Conservation (phyloP, 2,329 filamentous ascomycete species). For the Zarea fungicola region DNA sequence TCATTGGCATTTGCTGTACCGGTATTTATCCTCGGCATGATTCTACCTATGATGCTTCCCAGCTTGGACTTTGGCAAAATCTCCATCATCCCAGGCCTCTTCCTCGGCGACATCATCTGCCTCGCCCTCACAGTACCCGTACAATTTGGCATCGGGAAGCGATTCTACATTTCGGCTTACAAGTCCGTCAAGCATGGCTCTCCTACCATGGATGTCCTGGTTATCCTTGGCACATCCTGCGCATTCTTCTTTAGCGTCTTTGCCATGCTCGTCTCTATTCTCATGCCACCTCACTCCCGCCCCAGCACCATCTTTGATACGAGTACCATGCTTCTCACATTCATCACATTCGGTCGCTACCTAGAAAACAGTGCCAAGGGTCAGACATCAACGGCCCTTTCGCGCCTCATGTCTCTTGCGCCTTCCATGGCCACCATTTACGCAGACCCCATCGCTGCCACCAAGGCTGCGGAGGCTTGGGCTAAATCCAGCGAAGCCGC, state of each 20-base stretch:
- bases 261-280: slow-evolving; percentile 77
- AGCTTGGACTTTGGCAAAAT: slow-evolving; percentile 70
- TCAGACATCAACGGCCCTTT: slow-evolving; percentile 90
- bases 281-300: slow-evolving; percentile 68
- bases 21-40: slow-evolving; percentile 89
- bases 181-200: slow-evolving; percentile 86
- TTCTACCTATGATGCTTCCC: slow-evolving; percentile 80
- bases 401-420: slow-evolving; percentile 88
- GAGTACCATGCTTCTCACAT: slow-evolving; percentile 96
- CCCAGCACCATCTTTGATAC: slow-evolving; percentile 94
- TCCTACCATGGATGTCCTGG: slow-evolving; percentile 96
- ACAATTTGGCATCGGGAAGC: slow-evolving; percentile 91
- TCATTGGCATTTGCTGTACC: slow-evolving; percentile 81
- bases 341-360: slow-evolving; percentile 85
- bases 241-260: slow-evolving; percentile 94
- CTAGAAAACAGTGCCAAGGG: slow-evolving; percentile 94
- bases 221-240: slow-evolving; percentile 87
- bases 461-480: slow-evolving; percentile 84
- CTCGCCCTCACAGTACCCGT: slow-evolving; percentile 82
- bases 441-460: slow-evolving; percentile 84
- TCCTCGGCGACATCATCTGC: slow-evolving; percentile 82
- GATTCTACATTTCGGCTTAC: slow-evolving; percentile 91
- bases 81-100: slow-evolving; percentile 67
- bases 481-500: slow-evolving; percentile 26
- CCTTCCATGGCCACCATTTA: slow-evolving; percentile 98